Percentiles rank a stretch among this genome's conserved stretches.
Conservation (phyloP, 805 yeast species). For the Pichia cephalocereana region DNA sequence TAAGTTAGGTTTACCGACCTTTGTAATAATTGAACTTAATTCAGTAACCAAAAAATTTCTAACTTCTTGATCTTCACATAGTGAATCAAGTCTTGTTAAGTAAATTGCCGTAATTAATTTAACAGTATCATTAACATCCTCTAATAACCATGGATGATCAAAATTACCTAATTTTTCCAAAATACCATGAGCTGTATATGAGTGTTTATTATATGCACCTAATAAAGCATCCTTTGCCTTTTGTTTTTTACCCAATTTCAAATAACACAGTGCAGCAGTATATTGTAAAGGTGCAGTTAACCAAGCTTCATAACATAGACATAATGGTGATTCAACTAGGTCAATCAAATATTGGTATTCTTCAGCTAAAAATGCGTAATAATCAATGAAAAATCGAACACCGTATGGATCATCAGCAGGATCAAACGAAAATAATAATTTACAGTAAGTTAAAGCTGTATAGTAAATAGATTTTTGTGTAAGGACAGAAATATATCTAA, state of each 20-base stretch:
- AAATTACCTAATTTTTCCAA: constrained; percentile 39
- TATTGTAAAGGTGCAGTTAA: constrained; percentile 62
- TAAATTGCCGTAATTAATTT: constrained; percentile 48
- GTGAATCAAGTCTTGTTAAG: constrained; percentile 39
- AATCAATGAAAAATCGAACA: constrained; percentile 74
- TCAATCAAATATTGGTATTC: constrained; percentile 56
- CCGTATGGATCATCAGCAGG: constrained; percentile 84
- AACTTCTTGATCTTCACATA: constrained; percentile 44
- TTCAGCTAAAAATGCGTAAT: constrained; percentile 57
- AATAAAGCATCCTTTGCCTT: constrained; percentile 41
- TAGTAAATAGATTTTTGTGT: constrained; percentile 69
- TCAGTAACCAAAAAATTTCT: constrained; percentile 30
- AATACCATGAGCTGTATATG: constrained; percentile 45
- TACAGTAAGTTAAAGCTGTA: constrained; percentile 72
- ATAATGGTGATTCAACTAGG: constrained; percentile 46
- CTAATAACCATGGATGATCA: constrained; percentile 19
- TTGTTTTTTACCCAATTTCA: constrained; percentile 28
- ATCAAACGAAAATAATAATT: constrained; percentile 52
- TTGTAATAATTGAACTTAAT: constrained; percentile 11
- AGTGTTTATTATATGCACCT: constrained; percentile 46
- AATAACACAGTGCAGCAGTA: constrained; percentile 56
- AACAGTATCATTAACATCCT: constrained; percentile 23
- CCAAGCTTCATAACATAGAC: constrained; percentile 55
- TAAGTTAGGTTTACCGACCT: constrained; percentile 10
- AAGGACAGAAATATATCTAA: constrained; percentile 59